These are phyloP conservation scores for Exophiala sp. DNA, from an alignment of 2,329 filamentous ascomycete genomes.

Conservation along the genomic window DNA sequence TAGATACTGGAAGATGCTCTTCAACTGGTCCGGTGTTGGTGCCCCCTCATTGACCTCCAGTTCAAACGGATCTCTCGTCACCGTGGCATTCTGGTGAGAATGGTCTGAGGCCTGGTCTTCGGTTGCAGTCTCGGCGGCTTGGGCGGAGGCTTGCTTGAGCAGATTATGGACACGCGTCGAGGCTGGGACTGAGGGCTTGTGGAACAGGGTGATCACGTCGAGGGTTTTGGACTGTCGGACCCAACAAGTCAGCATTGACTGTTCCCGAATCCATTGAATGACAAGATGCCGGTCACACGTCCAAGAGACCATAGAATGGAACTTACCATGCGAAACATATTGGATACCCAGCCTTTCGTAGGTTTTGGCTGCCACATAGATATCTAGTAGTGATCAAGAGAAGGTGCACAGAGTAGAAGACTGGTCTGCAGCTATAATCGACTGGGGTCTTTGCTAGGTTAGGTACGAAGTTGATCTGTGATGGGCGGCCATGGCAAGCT, in stretches of 20 bases:
- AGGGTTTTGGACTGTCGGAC: conserved; percentile 65
- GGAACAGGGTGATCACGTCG: conserved; percentile 95
- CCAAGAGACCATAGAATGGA: no score
- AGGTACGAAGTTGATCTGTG: not conserved
- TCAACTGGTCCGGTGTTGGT: conserved; percentile 78
- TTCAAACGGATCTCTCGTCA: conserved; percentile 70
- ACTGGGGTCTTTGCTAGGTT: not conserved
- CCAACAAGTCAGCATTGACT: no score
- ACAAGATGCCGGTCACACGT: no score
- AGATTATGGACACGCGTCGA: conserved; percentile 71
- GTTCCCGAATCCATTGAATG: no score
- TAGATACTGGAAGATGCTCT: conserved; percentile 79
- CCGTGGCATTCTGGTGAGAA: conserved; percentile 53
- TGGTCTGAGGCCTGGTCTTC: conserved; percentile 71
- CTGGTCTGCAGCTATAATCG: not conserved
- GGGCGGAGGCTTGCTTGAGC: conserved; percentile 75
- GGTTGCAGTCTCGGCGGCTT: conserved; percentile 64
- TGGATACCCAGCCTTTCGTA: conserved; percentile 20
- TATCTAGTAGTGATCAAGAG: not conserved
- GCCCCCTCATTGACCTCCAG: conserved; percentile 76
- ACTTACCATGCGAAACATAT: conserved; percentile 24
- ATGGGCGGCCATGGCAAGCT: not conserved
- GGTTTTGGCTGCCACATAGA: conserved; percentile 22
- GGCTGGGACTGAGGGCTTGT: conserved; percentile 70
- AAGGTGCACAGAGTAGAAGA: not conserved